Evolutionary conservation across 495 filamentous ascomycete species (phyloP).

Genomic region (Mytilinidion resinicola): DNA sequence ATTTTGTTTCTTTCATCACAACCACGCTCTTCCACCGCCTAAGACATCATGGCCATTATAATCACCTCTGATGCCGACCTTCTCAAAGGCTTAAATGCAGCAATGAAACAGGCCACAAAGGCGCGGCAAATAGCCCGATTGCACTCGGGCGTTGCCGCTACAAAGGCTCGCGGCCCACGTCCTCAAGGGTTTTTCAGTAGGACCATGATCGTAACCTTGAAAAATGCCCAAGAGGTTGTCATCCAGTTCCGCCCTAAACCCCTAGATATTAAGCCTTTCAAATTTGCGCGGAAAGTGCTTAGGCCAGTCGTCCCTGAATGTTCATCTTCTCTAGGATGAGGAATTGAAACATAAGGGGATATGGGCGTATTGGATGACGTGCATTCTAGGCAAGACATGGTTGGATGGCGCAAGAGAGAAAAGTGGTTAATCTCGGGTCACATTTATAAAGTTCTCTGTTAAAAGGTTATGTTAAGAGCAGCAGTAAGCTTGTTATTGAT

Average conservation of each 20-base stretch:
- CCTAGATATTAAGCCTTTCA: conserved; percentile 26
- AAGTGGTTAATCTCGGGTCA: conserved; percentile 23
- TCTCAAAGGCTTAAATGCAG: conserved; percentile 28
- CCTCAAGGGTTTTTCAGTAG: conserved; percentile 35
- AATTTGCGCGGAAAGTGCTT: conserved; percentile 28
- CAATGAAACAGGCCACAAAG: conserved; percentile 35
- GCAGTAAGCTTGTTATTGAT: conserved; percentile 27
- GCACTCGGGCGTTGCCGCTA: conserved; percentile 30
- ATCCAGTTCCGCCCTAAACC: conserved; percentile 34
- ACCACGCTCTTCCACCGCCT: conserved; percentile 8
- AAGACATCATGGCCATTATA: conserved; percentile 12
- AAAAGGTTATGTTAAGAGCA: conserved; percentile 12
- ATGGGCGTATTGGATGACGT: conserved; percentile 32
- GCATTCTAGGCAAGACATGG: conserved; percentile 31
- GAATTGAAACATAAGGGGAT: conserved; percentile 23
- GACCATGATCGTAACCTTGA: conserved; percentile 29
- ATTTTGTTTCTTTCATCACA: neutral
- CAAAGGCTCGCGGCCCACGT: conserved; percentile 28
- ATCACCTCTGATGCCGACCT: conserved; percentile 32
- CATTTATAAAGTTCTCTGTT: conserved; percentile 7
- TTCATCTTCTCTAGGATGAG: conserved; percentile 25
- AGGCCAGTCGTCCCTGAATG: conserved; percentile 29
- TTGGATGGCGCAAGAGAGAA: conserved; percentile 18
- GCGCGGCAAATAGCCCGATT: conserved; percentile 31
- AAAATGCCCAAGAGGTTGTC: conserved; percentile 30